Base-by-base conservation (phyloP, 352 stramenopile species). In the Phytophthora pisi region DNA sequence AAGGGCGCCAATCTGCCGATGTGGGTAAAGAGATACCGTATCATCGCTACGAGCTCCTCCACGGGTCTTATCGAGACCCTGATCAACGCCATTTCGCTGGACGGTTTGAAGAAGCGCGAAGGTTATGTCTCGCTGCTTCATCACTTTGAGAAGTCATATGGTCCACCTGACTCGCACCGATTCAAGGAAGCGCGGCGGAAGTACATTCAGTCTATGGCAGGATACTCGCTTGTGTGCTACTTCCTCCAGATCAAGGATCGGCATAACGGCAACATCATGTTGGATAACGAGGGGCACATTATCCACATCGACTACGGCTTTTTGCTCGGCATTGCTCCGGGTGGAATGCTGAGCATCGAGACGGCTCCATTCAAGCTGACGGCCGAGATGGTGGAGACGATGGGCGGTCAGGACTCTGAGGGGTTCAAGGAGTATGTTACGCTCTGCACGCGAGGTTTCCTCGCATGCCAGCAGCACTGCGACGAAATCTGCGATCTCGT, bases 301-400 rank as follows among this genome's bases (percentile, higher is more conserved):
- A 98, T 99, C 65, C 97, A 99, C 79, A 99, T 99, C 66, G 98
- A 99, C 77, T 99, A 99, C 83, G 98, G 98, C 7, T 99, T 99
- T 76, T 81, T 99, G 42, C 93, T 99, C 57, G 97, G 97, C 24
- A 99, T 99, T 83, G 98, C 96, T 31, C 98, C 98, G 1, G 98
- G 98, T 65, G 97, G 98, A 61, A 98, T 98, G 80, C 99, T 99
- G 55, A 98, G 88, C 51, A 98, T 99, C 61, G 98, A 99, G 79
- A 98, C 95, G 38, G 97, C 97, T 50, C 98, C 98, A 24, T 99
- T 99, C 89, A 99, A 99, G 74, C 82, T 99, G 6, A 99, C 98
- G n/a, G 85, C 87, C 43, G 98, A 99, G 64, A 99, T 99, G 86
- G 96, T 99, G 10, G 94, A 99, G 59, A 96, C 98, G 5, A 98